Base-by-base conservation (phyloP, 345 rosid species). In the Eucalyptus marginata region DNA sequence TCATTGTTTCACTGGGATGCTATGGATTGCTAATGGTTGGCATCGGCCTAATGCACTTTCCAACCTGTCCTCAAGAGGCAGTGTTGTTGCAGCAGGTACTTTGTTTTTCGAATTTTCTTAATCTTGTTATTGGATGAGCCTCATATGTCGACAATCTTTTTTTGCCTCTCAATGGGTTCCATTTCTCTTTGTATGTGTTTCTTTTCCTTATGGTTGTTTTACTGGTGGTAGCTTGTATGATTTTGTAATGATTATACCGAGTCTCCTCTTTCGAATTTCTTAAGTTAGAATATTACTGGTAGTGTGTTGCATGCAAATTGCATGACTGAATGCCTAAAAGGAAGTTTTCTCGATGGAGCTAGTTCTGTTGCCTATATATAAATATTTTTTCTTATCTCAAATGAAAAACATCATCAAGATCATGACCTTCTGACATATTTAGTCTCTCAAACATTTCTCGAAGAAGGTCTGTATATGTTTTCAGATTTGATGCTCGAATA, bases 21-120 rank as follows among this genome's bases (percentile, higher is more conserved):
- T 93, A 92, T 85, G 95, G 95, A 89, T 88, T 93, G 46, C 89
- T 93, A 36, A 92, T 93, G 94, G 94, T 92, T 91, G 95, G 94
- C 86, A 89, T 93, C 50, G 95, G 94, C 44, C 86, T 93, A 52
- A 89, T 93, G 91, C 89, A 62, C 54, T 93, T 92, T 90, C 95
- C 94, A 50, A 92, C 94, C 88, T 92, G 94, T 86, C 94, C 94
- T 71, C 93, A 88, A 59, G 94, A 93, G 87, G 93, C 95, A n/a
- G 47, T 89, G 50, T 88, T 92, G 83, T 89, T 93, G 89, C 94
- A 92, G 87, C 92, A 91, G 93, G 95, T 93, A 92, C 88, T 58
- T 24, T 7, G 25, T 13, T 50, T 86, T 51, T 29, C 6, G 1
- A 86, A 20, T 52, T 49, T 86, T 86, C 59, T 43, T 49, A 22